Evolutionary conservation across 495 filamentous ascomycete genomes (phyloP).

Genomic region (Neurospora sp.): DNA sequence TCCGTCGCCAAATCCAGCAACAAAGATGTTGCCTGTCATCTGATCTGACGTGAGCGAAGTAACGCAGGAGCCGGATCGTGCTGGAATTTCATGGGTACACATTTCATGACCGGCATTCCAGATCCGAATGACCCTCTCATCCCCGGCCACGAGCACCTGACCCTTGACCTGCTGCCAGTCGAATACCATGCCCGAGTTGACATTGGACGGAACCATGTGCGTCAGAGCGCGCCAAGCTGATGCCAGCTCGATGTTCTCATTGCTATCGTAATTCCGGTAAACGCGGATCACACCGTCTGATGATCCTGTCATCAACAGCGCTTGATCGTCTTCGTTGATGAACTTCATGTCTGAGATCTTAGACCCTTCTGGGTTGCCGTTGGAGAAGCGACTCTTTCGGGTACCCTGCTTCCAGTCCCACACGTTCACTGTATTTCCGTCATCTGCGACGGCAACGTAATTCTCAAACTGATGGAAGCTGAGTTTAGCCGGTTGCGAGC

Average conservation of each 20-base stretch:
- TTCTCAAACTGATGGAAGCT: constrained; percentile 97
- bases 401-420: constrained; percentile 82
- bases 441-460: constrained; percentile 88
- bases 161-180: constrained; percentile 99
- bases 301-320: constrained; percentile 85
- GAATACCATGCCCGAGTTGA: constrained; percentile 90
- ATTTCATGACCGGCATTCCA: constrained; percentile 94
- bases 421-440: constrained; percentile 76
- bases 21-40: constrained; percentile 90
- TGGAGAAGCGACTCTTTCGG: constrained; percentile 77
- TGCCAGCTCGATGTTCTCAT: constrained; percentile 69
- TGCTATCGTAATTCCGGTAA: constrained; percentile 79
- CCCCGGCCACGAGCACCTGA: constrained; percentile 84
- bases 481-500: constrained; percentile 80
- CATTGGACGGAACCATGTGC: constrained; percentile 82
- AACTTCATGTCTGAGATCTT: constrained; percentile 91
- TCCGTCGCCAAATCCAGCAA: constrained; percentile 95
- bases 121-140: constrained; percentile 88
- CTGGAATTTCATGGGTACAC: constrained; percentile 88
- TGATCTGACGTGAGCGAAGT: constrained; percentile 94
- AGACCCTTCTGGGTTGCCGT: constrained; percentile 82
- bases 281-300: constrained; percentile 90
- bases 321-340: constrained; percentile 97
- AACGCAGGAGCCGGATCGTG: constrained; percentile 90
- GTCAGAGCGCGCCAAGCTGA: constrained; percentile 85